phyloP scores from a whole-genome alignment of 257 asterid species.

The Solanum bulbocastanum region DNA sequence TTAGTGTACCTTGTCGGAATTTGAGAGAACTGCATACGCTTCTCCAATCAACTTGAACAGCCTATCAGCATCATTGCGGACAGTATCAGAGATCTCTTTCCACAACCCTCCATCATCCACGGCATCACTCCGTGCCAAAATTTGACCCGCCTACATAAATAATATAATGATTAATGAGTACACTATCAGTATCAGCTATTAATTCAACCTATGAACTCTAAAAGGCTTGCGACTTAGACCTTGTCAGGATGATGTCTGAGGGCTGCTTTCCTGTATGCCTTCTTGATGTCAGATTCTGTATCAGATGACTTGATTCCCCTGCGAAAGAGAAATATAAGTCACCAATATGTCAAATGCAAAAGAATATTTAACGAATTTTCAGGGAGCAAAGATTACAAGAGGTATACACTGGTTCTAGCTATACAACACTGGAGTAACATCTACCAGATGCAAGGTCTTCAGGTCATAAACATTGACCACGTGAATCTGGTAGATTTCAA shows the following conservation, averaged over 20 bases:
- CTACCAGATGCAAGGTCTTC: background rate
- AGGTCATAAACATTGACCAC: background rate
- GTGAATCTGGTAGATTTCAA: background rate
- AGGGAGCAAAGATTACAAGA: background rate
- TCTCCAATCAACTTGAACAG: conserved; percentile 89
- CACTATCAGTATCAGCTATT: background rate
- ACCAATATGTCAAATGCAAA: background rate
- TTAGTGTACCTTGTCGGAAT: conserved; percentile 57
- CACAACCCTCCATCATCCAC: conserved; percentile 60
- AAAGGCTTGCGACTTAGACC: conserved; percentile 25
- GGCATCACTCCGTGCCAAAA: conserved; percentile 52
- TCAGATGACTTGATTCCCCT: conserved; percentile 85
- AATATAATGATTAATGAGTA: background rate
- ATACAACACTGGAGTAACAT: background rate
- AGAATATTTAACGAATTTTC: background rate
- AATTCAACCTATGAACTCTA: background rate
- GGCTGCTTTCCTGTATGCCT: conserved; percentile 95
- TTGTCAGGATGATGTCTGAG: conserved; percentile 96
- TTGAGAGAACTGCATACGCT: conserved; percentile 88
- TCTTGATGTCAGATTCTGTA: conserved; percentile 83
- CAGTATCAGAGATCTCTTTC: conserved; percentile 69
- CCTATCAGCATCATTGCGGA: conserved; percentile 80
- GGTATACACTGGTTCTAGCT: background rate
- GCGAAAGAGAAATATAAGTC: conserved; percentile 13
- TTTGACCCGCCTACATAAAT: conserved; percentile 66